Base-by-base conservation (phyloP, 805 yeast genomes). In the Ogataea pini region DNA sequence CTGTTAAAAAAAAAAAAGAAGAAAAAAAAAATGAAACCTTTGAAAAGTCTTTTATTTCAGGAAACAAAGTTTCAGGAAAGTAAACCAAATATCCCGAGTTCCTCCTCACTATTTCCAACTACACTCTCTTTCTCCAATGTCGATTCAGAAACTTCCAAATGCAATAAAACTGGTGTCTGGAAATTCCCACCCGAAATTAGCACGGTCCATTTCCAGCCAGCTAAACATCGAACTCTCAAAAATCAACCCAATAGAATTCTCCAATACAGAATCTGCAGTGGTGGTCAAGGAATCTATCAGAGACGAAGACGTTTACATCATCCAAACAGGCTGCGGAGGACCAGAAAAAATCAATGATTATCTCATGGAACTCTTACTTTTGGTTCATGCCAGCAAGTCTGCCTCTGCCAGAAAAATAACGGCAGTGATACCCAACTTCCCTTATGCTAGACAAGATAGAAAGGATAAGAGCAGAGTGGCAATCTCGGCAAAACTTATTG, bases 381-480 rank as follows among this genome's bases (percentile, higher is more conserved):
- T 92, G 83, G 83, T 92, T 56, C 90, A 89, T 67, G 98, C 98
- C 13, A 90, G 97, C 71, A 86, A 85, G 61, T 83, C 91, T n/a
- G 98, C 98, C 2, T 88, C 96, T 28, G 97, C 97, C 1, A 79
- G 97, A 63, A 77, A 92, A 52, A 86, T 92, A 63, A 91, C 97
- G 0, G 97, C 96, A 0, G 96, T 92, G 47, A 81, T 94, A 51
- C 99, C 99, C 41, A 88, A 86, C 68, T 92, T 91, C 72, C 97
- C 97, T 12, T 92, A 92, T 64, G 98, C 98, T 2, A 82, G 99
- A 71, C 99, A 92, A 69, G 99, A 92, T 70, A 87, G 91, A 69
- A 92, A 92, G 69, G 98, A 92, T 68, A 92, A 92, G 68, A 83
- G 92, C 38, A 79, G 99, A 60, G 98, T 97, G 8, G 97, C 98